phyloP scores from a whole-genome alignment of 1,284 basidiomycete species.

The Ustilago bromivora region DNA sequence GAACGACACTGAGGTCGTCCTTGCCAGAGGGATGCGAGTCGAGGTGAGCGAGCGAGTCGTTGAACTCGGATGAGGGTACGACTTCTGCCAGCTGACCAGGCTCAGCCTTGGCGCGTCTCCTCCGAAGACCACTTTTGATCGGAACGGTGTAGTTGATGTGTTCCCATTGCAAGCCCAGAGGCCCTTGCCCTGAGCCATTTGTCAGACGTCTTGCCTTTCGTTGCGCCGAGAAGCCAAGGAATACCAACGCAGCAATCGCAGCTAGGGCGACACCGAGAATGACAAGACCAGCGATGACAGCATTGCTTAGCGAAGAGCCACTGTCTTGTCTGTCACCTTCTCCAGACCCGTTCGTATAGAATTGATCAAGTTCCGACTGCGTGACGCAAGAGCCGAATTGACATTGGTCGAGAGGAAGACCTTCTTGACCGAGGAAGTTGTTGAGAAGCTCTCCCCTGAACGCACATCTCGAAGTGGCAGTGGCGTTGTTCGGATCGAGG shows the following conservation, averaged over 20 bases:
- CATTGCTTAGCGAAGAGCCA: conserved; percentile 35
- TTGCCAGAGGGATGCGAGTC: conserved; percentile 8
- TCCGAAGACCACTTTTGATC: conserved; percentile 10
- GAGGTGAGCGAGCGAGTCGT: conserved; percentile 16
- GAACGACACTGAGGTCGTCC: conserved; percentile 15
- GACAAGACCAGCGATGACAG: conserved; percentile 56
- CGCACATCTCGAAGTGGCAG: conserved; percentile 39
- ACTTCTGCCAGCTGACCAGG: neutral
- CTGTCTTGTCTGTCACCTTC: conserved; percentile 6
- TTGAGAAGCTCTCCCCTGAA: conserved; percentile 51
- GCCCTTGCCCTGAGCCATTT: conserved; percentile 15
- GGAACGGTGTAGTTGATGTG: conserved; percentile 45
- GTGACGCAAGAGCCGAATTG: conserved; percentile 53
- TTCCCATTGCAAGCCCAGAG: conserved; percentile 54
- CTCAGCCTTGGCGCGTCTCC: conserved; percentile 4
- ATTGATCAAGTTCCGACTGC: conserved; percentile 42
- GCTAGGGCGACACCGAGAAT: conserved; percentile 50
- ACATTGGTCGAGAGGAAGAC: conserved; percentile 53
- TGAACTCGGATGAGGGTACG: conserved; percentile 9
- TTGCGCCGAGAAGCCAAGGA: conserved; percentile 36
- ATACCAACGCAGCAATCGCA: conserved; percentile 32
- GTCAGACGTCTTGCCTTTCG: conserved; percentile 36
- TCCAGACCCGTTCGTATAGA: conserved; percentile 38
- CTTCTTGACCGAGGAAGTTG: conserved; percentile 50
- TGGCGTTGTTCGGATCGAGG: conserved; percentile 42